Percentiles rank a stretch among this genome's conserved stretches.
These are phyloP conservation scores for Diplodia sapinea DNA, from an alignment of 2,329 filamentous ascomycete genomes.

Conservation along the genomic window DNA sequence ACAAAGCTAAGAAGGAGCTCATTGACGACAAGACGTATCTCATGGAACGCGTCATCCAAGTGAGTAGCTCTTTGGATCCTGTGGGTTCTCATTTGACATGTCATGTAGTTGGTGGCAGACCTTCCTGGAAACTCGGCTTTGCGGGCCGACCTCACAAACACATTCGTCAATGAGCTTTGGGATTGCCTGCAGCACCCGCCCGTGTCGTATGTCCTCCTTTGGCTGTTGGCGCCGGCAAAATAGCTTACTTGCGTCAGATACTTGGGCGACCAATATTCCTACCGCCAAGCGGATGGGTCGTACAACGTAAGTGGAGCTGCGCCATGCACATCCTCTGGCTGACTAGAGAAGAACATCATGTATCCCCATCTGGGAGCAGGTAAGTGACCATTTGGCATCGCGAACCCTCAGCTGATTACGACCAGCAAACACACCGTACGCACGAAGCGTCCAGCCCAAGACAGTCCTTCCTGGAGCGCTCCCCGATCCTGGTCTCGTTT, in stretches of 20 bases:
- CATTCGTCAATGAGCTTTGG: conserved; percentile 35
- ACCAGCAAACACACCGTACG: conserved; percentile 66
- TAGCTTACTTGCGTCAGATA: conserved; percentile 40
- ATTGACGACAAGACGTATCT: conserved; percentile 78
- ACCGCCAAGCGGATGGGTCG: conserved; percentile 50
- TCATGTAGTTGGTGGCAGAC: conserved; percentile 18
- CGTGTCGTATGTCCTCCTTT: conserved; percentile 30
- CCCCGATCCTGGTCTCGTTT: conserved; percentile 67
- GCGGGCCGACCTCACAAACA: conserved; percentile 34
- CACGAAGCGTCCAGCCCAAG: conserved; percentile 64
- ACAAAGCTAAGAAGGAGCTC: conserved; percentile 67
- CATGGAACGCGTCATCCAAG: conserved; percentile 73
- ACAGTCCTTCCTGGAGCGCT: conserved; percentile 61
- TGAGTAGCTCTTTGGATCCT: conserved; percentile 36
- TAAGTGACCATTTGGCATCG: not conserved
- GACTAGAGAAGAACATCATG: conserved; percentile 60
- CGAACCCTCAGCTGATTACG: conserved; percentile 49
- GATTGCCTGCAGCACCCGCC: conserved; percentile 35
- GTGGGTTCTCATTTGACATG: not conserved
- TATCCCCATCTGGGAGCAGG: conserved; percentile 54
- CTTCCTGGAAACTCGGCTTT: conserved; percentile 31
- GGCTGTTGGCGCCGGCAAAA: not conserved
- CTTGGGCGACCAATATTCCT: conserved; percentile 46
- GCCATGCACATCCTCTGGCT: conserved; percentile 42
- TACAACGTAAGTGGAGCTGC: conserved; percentile 40